Conservation (phyloP, 2,329 filamentous ascomycete genomes). For the Lachnellula subtilissima region DNA sequence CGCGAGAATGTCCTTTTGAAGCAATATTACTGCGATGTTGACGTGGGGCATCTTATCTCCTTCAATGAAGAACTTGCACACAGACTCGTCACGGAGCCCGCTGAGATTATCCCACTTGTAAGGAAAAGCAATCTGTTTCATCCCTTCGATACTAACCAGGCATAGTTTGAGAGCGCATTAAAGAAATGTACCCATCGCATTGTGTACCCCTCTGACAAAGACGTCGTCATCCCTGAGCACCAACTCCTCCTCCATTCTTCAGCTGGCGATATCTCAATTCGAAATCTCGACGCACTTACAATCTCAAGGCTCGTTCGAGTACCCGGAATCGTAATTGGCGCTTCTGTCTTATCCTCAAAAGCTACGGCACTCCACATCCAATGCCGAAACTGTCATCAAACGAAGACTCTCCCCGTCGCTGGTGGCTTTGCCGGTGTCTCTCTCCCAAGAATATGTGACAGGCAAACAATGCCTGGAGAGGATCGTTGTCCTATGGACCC, state of each 20-base stretch:
- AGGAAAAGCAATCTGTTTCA: constrained; percentile 26
- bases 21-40: constrained; percentile 93
- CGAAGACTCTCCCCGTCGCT: constrained; percentile 64
- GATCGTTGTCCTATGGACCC: constrained; percentile 87
- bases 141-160: constrained; percentile 1
- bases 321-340: constrained; percentile 94
- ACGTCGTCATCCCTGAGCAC: constrained; percentile 73
- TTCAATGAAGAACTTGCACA: constrained; percentile 95
- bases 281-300: constrained; percentile 86
- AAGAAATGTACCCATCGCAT: constrained; percentile 91
- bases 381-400: constrained; percentile 79
- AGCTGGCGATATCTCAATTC: constrained; percentile 85
- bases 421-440: constrained; percentile 86
- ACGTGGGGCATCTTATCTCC: constrained; percentile 91
- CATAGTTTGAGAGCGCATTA: constrained; percentile 82
- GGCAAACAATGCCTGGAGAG: constrained; percentile 60
- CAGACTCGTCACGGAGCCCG: constrained; percentile 80
- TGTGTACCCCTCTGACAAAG: constrained; percentile 71
- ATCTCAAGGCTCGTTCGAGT: constrained; percentile 95
- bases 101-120: constrained; percentile 88
- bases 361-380: constrained; percentile 81
- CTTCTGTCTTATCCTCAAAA: constrained; percentile 94
- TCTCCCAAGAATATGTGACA: constrained; percentile 73
- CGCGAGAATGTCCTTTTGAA: constrained; percentile 91
- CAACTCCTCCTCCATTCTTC: constrained; percentile 93